Evolutionary conservation across 2,329 filamentous ascomycete species (phyloP), one percentile per base, ranked within the genome.

Genomic region (Lecanoromycetidae sp.): DNA sequence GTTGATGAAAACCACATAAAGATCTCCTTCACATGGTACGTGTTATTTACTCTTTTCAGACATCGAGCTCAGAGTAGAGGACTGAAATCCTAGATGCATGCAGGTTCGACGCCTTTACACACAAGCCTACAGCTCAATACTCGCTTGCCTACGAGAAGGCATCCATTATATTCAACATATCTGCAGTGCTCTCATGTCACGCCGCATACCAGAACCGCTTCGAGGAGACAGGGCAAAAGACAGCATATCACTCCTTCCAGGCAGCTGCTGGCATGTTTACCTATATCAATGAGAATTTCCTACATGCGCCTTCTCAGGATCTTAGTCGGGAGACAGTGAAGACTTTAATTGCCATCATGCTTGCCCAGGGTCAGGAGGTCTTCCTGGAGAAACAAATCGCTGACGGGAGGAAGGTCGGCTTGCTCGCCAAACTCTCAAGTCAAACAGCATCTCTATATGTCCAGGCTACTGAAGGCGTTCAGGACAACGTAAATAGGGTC

Each of bases 1-100:
- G 87, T 98, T 37, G 91, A 98, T 58, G 91, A 98, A 70, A 91
- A 94, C 61, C 90, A 98, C 62, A 96, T 98, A 70, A 96, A 96
- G 70, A 94, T 98, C 59, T 86, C 85, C 6, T 98, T 98, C 63
- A 96, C 90, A 55, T 98, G 91, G 91, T 94, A 76, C 53, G 69
- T 51, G 40, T 27, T 43, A 35, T 34, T n/a, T n/a, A 34, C 15
- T 40, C 46, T 48, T 27, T 29, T 15, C 17, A 37, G 33, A 48
- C 37, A 3, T 39, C 5, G 9, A 25, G 8, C 29, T 20, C n/a
- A 19, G 6, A 6, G 25, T 9, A 10, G 19, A 27, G 17, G 7
- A 19, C 33, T 43, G n/a, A 42, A 22, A 26, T 7, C 12, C 30
- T 29, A 39, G n/a, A 26, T 22, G 19, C 15, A 30, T 36, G 3